Base-by-base conservation (phyloP, 495 filamentous ascomycete species). In the Aspergillus wentii region DNA sequence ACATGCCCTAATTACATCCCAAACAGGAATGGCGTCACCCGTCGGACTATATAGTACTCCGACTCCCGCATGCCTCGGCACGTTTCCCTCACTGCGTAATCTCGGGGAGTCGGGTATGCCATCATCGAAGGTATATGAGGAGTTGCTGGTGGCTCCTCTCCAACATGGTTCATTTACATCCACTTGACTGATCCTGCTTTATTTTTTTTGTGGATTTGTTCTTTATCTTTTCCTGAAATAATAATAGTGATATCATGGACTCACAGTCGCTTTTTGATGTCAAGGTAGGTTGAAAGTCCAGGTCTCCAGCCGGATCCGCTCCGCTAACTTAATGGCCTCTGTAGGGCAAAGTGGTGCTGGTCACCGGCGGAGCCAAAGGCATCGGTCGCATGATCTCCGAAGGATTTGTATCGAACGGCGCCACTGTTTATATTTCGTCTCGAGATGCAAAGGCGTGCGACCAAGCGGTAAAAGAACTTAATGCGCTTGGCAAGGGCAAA, bases 381-480 rank as follows among this genome's bases (percentile, higher is more conserved):
- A 83, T 86, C 49, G 82, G 82, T 44, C 74, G 84, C 31, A 92
- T 90, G 85, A 86, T 85, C 43, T 82, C 85, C 0, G 80, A 88
- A 49, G 82, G 85, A 2, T 83, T 84, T 45, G 82, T 88, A 1
- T 65, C 75, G 17, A 90, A 89, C 56, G 86, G 86, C 26, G 86
- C 86, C 13, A 87, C 79, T 26, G 86, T 90, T 20, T 90, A 90
- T 61, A 88, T 92, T 42, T 84, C 82, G 6, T 88, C 84, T 3
- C 81, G 85, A 29, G 82, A 83, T 51, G 68, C 64, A 18, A 72
- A 74, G 51, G 66, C 75, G 28, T 83, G 79, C 50, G 74, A 76
- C 17, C 38, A 75, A 42, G 79, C 79, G 7, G 72, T 62, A 41
- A 61, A 58, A 8, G 77, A 82, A 52, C 63, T 85, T 25, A 83